A percentile compares a stretch with the other conserved stretches of the same genome.
These are phyloP conservation scores for Populus nigra DNA, from an alignment of 345 rosid genomes.

Conservation along the genomic window DNA sequence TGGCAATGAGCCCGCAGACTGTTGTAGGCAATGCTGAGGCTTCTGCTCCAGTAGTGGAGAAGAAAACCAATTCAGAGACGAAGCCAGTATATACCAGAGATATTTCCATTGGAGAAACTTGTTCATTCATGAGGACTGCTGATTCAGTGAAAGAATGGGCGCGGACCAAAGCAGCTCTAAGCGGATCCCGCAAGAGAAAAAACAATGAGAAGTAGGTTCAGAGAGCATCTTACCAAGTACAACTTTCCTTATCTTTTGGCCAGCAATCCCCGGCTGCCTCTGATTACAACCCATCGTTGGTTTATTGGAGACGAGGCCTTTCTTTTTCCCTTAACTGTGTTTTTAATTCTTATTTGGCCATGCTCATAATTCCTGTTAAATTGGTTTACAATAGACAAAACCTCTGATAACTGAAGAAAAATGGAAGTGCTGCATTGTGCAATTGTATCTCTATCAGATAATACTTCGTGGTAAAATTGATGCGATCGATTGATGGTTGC, in stretches of 20 bases:
- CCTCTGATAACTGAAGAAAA: too few species aligned
- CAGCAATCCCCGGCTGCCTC: not conserved
- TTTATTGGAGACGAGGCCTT: not conserved
- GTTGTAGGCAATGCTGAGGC: slow-evolving; percentile 12
- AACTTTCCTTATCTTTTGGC: not conserved
- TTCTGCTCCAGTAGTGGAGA: slow-evolving; percentile 22
- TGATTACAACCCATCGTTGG: not conserved
- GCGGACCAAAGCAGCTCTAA: slow-evolving; percentile 56
- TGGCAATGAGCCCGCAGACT: slow-evolving; percentile 19
- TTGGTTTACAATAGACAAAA: not conserved
- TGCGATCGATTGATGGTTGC: too few species aligned
- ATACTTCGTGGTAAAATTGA: too few species aligned
- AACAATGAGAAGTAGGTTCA: slow-evolving; percentile 19
- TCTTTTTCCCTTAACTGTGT: not conserved
- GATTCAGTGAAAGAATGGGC: slow-evolving; percentile 78
- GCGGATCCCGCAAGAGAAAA: slow-evolving; percentile 49
- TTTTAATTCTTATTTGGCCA: not conserved
- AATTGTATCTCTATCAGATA: too few species aligned
- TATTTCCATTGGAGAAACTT: slow-evolving; percentile 44
- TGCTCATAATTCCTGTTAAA: not conserved
- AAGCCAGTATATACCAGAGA: slow-evolving; percentile 11
- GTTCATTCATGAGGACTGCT: slow-evolving; percentile 68
- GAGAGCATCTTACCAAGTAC: not conserved
- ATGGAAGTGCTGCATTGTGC: too few species aligned
- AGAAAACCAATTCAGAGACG: slow-evolving; percentile 15